Percentiles rank a stretch among this genome's conserved stretches.
These are phyloP conservation scores for Pythium diclinum DNA, from an alignment of 352 stramenopile species.

Conservation along the genomic window DNA sequence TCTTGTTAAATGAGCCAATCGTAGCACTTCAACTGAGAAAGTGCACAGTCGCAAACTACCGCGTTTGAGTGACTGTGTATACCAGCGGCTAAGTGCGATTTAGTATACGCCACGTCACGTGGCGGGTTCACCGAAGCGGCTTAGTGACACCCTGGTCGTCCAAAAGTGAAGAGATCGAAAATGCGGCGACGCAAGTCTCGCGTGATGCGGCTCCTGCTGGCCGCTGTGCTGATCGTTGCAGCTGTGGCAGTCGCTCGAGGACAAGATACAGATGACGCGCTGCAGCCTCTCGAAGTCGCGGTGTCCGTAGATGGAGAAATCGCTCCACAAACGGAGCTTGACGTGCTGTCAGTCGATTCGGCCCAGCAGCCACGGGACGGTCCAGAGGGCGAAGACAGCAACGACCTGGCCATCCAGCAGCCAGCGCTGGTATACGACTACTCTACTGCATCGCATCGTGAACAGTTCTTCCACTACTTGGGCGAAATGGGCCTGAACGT, in stretches of 20 bases:
- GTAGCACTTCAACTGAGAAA: constrained; percentile 12
- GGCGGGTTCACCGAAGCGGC: neutral
- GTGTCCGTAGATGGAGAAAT: constrained; percentile 12
- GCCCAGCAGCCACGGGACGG: neutral
- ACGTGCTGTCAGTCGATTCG: neutral
- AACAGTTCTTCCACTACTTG: constrained; percentile 24
- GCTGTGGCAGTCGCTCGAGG: constrained; percentile 4
- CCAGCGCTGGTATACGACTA: neutral
- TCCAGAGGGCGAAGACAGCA: neutral
- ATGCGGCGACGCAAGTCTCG: constrained; percentile 14
- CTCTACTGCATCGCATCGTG: constrained; percentile 8
- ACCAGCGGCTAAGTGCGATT: constrained; percentile 19
- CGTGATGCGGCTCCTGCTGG: constrained; percentile 17
- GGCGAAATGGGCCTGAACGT: constrained; percentile 19
- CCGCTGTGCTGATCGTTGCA: constrained; percentile 2
- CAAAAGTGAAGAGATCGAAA: constrained; percentile 7
- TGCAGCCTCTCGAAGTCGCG: constrained; percentile 9
- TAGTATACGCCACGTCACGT: constrained; percentile 15
- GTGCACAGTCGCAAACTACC: neutral
- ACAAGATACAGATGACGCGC: neutral
- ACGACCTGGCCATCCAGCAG: neutral
- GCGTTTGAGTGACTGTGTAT: constrained; percentile 14
- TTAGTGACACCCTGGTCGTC: constrained; percentile 1
- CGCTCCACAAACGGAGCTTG: neutral
- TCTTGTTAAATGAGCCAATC: constrained; percentile 3